Evolutionary conservation across 106 monocot genomes (phyloP).

Genomic region (Allium cepa): DNA sequence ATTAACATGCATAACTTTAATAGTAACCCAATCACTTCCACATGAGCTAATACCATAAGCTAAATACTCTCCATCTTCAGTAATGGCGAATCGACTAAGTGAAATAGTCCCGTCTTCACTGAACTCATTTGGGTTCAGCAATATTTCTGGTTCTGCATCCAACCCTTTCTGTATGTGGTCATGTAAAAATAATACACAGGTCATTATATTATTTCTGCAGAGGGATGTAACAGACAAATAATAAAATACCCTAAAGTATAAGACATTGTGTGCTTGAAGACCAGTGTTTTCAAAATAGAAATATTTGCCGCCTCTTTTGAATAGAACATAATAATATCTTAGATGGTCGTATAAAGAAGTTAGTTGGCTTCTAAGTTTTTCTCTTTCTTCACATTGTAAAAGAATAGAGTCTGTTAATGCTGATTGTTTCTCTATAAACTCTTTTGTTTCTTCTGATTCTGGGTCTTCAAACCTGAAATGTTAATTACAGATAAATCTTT

Average conservation of each 20-base stretch:
- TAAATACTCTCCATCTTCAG: slow-evolving; percentile 59
- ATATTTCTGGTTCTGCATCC: slow-evolving; percentile 53
- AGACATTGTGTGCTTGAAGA: slow-evolving; percentile 83
- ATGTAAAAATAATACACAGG: background rate
- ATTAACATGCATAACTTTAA: slow-evolving; percentile 71
- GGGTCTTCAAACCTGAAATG: slow-evolving; percentile 84
- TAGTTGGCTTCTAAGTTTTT: slow-evolving; percentile 33
- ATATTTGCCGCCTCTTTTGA: slow-evolving; percentile 56
- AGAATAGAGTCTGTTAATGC: slow-evolving; percentile 60
- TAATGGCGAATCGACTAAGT: slow-evolving; percentile 38
- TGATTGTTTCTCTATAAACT: slow-evolving; percentile 64
- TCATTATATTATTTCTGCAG: background rate
- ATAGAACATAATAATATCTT: slow-evolving; percentile 36
- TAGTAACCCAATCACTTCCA: slow-evolving; percentile 92
- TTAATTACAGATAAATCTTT: too few relatives aligned
- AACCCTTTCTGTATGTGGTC: slow-evolving; percentile 32
- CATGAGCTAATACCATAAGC: slow-evolving; percentile 79
- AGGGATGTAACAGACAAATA: background rate
- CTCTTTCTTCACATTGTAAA: slow-evolving; percentile 42
- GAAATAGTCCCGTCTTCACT: slow-evolving; percentile 80
- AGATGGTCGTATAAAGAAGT: slow-evolving; percentile 68
- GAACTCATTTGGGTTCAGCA: slow-evolving; percentile 78
- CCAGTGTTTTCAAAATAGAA: slow-evolving; percentile 88
- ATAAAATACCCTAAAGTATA: slow-evolving; percentile 67
- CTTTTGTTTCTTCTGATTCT: slow-evolving; percentile 79